Percentiles rank a stretch among this genome's conserved stretches.
phyloP scores from a whole-genome alignment of 129 eudicot genomes.

The Oenanthe sinensis region DNA sequence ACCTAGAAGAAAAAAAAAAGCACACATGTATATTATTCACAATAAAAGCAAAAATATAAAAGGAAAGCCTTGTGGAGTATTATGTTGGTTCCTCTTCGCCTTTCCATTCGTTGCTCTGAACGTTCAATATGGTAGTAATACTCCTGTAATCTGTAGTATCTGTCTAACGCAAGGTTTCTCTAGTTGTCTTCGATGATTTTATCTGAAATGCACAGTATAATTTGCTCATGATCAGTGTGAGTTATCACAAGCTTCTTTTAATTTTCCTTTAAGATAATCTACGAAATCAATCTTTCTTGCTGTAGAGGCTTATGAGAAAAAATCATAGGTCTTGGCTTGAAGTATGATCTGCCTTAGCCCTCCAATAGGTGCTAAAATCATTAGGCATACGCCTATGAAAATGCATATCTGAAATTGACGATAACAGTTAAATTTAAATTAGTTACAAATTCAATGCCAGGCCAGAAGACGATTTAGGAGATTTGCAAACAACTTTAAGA shows the following conservation, averaged over 20 bases:
- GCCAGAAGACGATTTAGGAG: not conserved
- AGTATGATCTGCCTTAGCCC: conserved; percentile 64
- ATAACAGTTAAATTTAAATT: not conserved
- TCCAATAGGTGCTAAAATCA: conserved; percentile 74
- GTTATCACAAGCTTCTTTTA: conserved; percentile 14
- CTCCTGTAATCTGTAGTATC: conserved; percentile 11
- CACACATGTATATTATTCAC: conserved; percentile 1
- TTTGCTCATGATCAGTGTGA: not conserved
- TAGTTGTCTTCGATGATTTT: not conserved
- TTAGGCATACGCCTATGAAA: conserved; percentile 47
- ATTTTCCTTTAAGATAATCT: conserved; percentile 6
- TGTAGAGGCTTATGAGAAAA: conserved; percentile 42
- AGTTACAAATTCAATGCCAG: not conserved
- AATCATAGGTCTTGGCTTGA: conserved; percentile 52
- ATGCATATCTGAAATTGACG: conserved; percentile 56
- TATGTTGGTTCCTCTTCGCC: not conserved
- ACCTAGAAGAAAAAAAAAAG: not conserved
- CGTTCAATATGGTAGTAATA: conserved; percentile 10
- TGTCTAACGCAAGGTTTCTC: not conserved
- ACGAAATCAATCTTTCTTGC: not conserved
- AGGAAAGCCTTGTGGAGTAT: not conserved
- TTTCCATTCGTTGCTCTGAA: conserved; percentile 7
- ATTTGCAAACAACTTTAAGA: not conserved
- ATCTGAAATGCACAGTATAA: not conserved
- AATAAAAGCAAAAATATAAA: not conserved